Percentiles rank a stretch among this genome's conserved stretches.
phyloP scores from a whole-genome alignment of 2,329 filamentous ascomycete species.

The Pyrenophora teres region DNA sequence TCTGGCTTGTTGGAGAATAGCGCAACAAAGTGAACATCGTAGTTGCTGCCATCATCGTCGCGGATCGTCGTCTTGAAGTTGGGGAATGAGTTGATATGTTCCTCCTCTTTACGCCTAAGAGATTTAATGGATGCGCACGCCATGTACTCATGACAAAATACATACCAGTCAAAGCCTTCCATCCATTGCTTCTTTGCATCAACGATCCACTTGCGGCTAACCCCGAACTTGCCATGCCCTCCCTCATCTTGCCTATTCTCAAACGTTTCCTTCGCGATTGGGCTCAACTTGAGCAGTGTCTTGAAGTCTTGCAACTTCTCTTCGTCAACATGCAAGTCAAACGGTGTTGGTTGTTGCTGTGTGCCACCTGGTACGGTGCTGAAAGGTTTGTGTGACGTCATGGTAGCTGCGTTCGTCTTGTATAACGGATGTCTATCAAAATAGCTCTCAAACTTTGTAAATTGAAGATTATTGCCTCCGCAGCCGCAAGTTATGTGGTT shows the following conservation, averaged over 20 bases:
- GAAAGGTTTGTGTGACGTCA: conserved; percentile 26
- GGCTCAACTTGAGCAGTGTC: conserved; percentile 33
- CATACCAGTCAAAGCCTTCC: conserved; percentile 43
- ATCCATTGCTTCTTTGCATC: conserved; percentile 38
- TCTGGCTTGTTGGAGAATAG: conserved; percentile 58
- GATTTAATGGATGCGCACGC: neutral
- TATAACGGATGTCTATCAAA: neutral
- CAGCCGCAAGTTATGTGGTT: neutral
- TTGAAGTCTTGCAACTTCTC: conserved; percentile 39
- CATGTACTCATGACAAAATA: neutral
- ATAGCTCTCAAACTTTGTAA: neutral
- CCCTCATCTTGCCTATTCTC: conserved; percentile 35
- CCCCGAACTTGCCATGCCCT: conserved; percentile 36
- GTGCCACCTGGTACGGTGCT: conserved; percentile 19
- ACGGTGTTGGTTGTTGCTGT: conserved; percentile 25
- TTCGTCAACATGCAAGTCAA: conserved; percentile 34
- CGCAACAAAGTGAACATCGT: conserved; percentile 59
- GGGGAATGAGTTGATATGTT: conserved; percentile 55
- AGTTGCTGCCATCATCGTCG: conserved; percentile 44
- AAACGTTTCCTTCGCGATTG: conserved; percentile 39
- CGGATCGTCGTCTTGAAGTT: conserved; percentile 55
- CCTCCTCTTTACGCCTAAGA: conserved; percentile 47
- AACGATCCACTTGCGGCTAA: conserved; percentile 38
- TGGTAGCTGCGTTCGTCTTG: conserved; percentile 1
- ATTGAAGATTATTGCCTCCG: too few relatives aligned